Percentiles rank a stretch among this genome's conserved stretches.
Conservation (phyloP, 2,329 filamentous ascomycete species). For the Colletotrichum sansevieriae region DNA sequence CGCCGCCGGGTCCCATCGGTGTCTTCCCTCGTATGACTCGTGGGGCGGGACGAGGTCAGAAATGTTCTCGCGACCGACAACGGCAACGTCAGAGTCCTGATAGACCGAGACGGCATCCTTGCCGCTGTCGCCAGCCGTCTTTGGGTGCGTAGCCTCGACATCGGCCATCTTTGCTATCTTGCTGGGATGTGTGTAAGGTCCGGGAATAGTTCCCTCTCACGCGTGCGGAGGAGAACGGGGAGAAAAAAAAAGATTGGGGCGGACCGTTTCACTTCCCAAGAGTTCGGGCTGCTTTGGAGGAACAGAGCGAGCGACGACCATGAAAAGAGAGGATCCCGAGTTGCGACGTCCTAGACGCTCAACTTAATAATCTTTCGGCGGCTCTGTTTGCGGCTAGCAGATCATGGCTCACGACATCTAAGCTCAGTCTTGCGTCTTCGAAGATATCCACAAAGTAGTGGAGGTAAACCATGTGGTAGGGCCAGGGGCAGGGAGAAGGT, state of each 20-base stretch:
- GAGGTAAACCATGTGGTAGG: constrained; percentile 38
- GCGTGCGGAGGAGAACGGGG: not conserved
- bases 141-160: constrained; percentile 46
- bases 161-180: constrained; percentile 46
- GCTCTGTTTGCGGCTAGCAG: constrained; percentile 36
- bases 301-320: constrained; percentile 23
- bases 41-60: constrained; percentile 56
- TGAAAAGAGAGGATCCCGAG: not conserved
- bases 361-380: constrained; percentile 37
- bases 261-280: constrained; percentile 10
- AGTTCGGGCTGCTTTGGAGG: not conserved
- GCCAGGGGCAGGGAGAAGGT: constrained; percentile 34
- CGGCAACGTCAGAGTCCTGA: constrained; percentile 46
- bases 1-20: constrained; percentile 69
- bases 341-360: constrained; percentile 16
- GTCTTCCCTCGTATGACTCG: constrained; percentile 68
- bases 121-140: constrained; percentile 42
- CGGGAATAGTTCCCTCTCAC: constrained; percentile 2
- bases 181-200: constrained; percentile 1
- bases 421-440: constrained; percentile 41
- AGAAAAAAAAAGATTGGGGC: constrained; percentile 7
- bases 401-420: constrained; percentile 39
- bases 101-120: constrained; percentile 42
- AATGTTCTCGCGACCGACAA: constrained; percentile 56
- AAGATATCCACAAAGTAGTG: constrained; percentile 40